These are phyloP conservation scores for Boletus bicolor DNA, from an alignment of 768 basidiomycete species.

Conservation along the genomic window DNA sequence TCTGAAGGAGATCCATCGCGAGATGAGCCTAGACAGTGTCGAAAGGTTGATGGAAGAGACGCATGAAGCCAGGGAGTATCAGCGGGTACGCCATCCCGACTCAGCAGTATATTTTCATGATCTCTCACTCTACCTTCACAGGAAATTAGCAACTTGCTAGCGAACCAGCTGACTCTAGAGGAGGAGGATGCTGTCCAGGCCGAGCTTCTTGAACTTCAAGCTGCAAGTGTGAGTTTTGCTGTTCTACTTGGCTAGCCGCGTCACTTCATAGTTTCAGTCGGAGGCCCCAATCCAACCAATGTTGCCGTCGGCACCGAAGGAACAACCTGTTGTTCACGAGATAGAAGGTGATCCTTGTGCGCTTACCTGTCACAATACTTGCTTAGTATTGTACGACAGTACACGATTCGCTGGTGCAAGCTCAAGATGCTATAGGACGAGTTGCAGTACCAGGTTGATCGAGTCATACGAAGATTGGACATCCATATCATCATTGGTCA, in stretches of 20 bases:
- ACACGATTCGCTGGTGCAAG: not conserved
- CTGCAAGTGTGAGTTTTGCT: constrained; percentile 48
- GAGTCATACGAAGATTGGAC: not conserved
- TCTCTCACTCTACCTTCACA: constrained; percentile 31
- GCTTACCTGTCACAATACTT: not conserved
- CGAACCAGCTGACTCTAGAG: constrained; percentile 76
- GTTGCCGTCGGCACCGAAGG: constrained; percentile 55
- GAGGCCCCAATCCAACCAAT: constrained; percentile 30
- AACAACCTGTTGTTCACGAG: constrained; percentile 35
- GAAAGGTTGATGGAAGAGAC: constrained; percentile 94
- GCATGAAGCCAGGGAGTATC: constrained; percentile 88
- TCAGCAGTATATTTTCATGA: not conserved
- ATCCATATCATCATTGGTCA: not conserved
- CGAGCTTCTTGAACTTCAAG: constrained; percentile 72
- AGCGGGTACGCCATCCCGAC: constrained; percentile 52
- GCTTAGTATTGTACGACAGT: constrained; percentile 10
- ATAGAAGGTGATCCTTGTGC: constrained; percentile 30
- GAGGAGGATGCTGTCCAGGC: constrained; percentile 93
- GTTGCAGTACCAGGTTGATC: constrained; percentile 26
- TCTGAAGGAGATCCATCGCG: constrained; percentile 88
- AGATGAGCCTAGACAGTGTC: constrained; percentile 90
- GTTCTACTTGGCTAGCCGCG: not conserved
- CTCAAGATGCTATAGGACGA: constrained; percentile 1
- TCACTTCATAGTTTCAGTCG: constrained; percentile 25
- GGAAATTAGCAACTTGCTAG: constrained; percentile 90